phyloP scores from a whole-genome alignment of 1,284 basidiomycete genomes.

The Boletus sp. region DNA sequence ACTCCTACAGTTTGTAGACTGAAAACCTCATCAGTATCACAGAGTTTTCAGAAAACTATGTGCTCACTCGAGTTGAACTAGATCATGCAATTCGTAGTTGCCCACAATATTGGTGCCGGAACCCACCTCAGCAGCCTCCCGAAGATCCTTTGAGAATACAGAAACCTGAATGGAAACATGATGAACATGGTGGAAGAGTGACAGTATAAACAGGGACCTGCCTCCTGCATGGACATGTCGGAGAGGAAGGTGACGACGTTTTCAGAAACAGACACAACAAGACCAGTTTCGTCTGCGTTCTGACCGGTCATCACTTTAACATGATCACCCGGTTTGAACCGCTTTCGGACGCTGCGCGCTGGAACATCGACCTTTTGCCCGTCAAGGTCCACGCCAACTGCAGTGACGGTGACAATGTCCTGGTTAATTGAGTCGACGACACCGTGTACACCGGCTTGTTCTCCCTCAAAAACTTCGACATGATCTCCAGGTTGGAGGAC shows the following conservation, averaged over 20 bases:
- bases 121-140: conserved; percentile 95
- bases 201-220: conserved; percentile 26
- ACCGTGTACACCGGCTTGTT: conserved; percentile 91
- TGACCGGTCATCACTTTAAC: conserved; percentile 97
- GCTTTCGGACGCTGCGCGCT: conserved; percentile 86
- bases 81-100: conserved; percentile 92
- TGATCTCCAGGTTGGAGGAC: conserved; percentile 97
- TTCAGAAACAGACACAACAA: conserved; percentile 89
- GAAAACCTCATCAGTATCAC: conserved; percentile 9
- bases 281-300: conserved; percentile 92
- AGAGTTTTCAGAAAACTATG: not conserved
- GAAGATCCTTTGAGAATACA: conserved; percentile 95
- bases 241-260: conserved; percentile 95
- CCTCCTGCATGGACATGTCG: conserved; percentile 96
- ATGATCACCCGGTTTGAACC: conserved; percentile 96
- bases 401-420: conserved; percentile 84
- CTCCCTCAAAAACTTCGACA: conserved; percentile 96
- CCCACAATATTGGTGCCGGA: conserved; percentile 86
- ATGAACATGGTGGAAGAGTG: not conserved
- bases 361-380: conserved; percentile 85
- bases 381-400: conserved; percentile 78
- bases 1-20: conserved; percentile 93
- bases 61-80: conserved; percentile 92
- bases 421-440: conserved; percentile 85
- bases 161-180: conserved; percentile 58